phyloP scores from a whole-genome alignment of 1,139 yeast genomes.

The Schwanniomyces etchellsii region DNA sequence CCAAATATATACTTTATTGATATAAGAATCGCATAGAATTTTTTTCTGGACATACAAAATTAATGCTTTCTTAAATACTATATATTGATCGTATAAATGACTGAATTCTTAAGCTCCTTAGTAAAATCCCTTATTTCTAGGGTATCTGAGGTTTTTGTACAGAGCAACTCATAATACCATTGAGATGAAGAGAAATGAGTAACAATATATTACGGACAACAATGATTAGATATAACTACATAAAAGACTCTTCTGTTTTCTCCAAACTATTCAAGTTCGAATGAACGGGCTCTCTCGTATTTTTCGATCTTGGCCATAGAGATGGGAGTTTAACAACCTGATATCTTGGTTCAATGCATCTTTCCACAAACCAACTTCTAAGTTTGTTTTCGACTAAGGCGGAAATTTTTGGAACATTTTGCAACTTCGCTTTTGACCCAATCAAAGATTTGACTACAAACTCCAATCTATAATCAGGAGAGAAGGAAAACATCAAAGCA shows the following conservation, averaged over 20 bases:
- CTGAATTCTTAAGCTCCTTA: too few relatives aligned
- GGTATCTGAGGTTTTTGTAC: too few relatives aligned
- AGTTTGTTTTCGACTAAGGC: constrained; percentile 77
- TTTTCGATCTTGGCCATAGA: constrained; percentile 83
- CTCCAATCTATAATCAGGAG: constrained; percentile 86
- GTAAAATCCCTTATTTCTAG: too few relatives aligned
- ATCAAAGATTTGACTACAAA: constrained; percentile 80
- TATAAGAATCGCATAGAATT: too few relatives aligned
- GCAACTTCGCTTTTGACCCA: constrained; percentile 88
- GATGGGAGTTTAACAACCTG: constrained; percentile 81
- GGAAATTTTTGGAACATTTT: constrained; percentile 89
- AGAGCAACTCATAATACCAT: too few relatives aligned
- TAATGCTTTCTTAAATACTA: too few relatives aligned
- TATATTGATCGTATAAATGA: too few relatives aligned
- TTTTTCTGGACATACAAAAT: too few relatives aligned
- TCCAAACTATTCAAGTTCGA: constrained; percentile 6
- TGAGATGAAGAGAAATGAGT: too few relatives aligned
- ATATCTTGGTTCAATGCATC: constrained; percentile 91
- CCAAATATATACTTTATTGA: too few relatives aligned
- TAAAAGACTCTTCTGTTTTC: background rate
- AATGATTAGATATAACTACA: too few relatives aligned
- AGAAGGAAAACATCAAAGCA: constrained; percentile 79
- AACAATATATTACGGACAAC: too few relatives aligned
- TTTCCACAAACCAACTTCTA: constrained; percentile 84
- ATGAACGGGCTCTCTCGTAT: constrained; percentile 43